Base-by-base conservation (phyloP, 2,329 filamentous ascomycete species). In the Apiospora kogelbergensis region DNA sequence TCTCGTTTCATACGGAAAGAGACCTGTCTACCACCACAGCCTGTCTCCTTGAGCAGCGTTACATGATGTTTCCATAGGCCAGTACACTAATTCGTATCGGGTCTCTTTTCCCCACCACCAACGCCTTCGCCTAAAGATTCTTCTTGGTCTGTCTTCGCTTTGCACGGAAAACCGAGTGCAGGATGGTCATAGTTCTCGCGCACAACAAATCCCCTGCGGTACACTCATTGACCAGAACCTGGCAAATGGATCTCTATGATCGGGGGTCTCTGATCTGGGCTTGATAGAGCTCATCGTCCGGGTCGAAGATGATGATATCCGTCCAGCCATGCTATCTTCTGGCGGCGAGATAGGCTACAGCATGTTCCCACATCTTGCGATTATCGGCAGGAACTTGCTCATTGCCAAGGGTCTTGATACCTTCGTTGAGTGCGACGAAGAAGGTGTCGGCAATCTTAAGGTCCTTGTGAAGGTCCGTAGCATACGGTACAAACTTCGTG, bases 391-490 rank as follows among this genome's bases (percentile, higher is more conserved):
- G 74, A 20, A 90, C 74, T 72, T 86, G 83, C 67, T 84, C 81
- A 37, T 78, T 79, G 65, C 82, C 82, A 10, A 91, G 76, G 11
- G 82, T 84, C 77, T 87, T 84, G n/a, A 91, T 79, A 53, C 88
- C 89, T 24, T 82, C 82, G 71, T 86, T 82, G 44, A 91, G 76
- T 5, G 88, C 87, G 68, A 85, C 82, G 72, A 91, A 86, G 75
- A 91, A 89, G 42, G 82, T 82, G 71, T 85, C 86, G 53, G 84
- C 85, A 30, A 88, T 83, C 11, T 85, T 83, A 30, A 91, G 80
- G 76, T 91, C 89, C 63, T 89, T 88, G n/a, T 79, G 79, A 71
- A 90, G 84, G 63, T 88, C 80, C 46, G 86, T 84, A 13, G 88
- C 87, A 73, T 83, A 86, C 1, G 89, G 89, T n/a, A 91, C 84